phyloP scores from a whole-genome alignment of 1,284 basidiomycete species.

The Mrakiaceae sp. region DNA sequence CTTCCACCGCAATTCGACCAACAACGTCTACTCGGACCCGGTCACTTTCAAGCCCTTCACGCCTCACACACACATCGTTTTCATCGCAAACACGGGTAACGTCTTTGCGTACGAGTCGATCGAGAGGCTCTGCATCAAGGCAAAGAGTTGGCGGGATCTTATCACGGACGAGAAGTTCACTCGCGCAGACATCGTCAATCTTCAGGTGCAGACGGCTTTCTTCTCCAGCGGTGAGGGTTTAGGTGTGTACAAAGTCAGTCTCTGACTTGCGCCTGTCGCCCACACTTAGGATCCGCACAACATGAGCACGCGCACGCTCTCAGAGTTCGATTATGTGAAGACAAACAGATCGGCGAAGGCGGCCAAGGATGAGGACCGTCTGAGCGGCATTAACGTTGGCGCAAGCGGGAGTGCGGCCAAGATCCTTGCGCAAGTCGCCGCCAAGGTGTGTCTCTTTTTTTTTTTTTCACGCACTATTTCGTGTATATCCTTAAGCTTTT shows the following conservation, averaged over 20 bases:
- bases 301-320: slow-evolving; percentile 31
- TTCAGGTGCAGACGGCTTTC: slow-evolving; percentile 47
- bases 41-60: slow-evolving; percentile 88
- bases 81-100: slow-evolving; percentile 79
- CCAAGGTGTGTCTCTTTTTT: slow-evolving; percentile 28
- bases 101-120: slow-evolving; percentile 72
- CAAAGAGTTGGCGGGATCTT: slow-evolving; percentile 61
- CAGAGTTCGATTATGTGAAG: slow-evolving; percentile 37
- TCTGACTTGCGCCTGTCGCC: not conserved
- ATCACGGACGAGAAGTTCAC: slow-evolving; percentile 75
- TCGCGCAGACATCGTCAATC: slow-evolving; percentile 80
- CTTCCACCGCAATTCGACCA: slow-evolving; percentile 45
- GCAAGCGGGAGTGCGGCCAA: slow-evolving; percentile 36
- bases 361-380: slow-evolving; percentile 30
- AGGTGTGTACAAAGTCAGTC: not conserved
- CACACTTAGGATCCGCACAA: slow-evolving; percentile 31
- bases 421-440: slow-evolving; percentile 35
- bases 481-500: not conserved
- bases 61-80: slow-evolving; percentile 82
- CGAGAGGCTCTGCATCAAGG: slow-evolving; percentile 56
- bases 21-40: slow-evolving; percentile 44
- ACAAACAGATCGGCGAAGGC: slow-evolving; percentile 30
- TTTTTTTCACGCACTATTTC: not conserved
- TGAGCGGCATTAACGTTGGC: slow-evolving; percentile 37
- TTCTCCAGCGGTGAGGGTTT: not conserved